These are phyloP conservation scores for Balamuthia mandrillaris DNA, from an alignment of 208 protist species.

Conservation along the genomic window DNA sequence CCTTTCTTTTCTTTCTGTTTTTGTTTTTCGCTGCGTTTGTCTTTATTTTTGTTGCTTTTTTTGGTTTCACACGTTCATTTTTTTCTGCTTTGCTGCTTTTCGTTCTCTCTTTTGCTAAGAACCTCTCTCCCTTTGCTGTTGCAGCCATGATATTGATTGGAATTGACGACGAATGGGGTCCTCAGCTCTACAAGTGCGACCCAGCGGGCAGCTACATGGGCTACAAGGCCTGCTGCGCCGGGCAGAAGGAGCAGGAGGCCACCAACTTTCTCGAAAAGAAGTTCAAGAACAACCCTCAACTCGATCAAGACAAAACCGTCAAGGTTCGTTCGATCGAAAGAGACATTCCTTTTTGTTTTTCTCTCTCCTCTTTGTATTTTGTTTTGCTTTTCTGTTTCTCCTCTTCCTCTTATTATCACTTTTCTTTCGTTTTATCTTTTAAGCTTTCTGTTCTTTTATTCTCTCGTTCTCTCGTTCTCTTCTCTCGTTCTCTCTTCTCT, in stretches of 20 bases:
- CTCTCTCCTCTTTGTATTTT: too few relatives aligned
- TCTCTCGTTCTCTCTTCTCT: too few relatives aligned
- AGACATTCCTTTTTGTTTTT: neutral
- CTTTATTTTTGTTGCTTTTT: neutral
- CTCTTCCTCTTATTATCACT: neutral
- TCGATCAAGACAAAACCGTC: constrained; percentile 66
- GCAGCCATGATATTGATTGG: constrained; percentile 84
- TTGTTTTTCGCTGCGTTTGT: neutral
- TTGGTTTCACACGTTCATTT: neutral
- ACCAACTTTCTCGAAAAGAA: constrained; percentile 94
- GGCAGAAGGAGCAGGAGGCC: constrained; percentile 92
- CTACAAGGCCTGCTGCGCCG: constrained; percentile 83
- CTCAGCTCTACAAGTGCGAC: constrained; percentile 90
- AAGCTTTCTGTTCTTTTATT: neutral
- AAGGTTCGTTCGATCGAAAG: constrained; percentile 16
- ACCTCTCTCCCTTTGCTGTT: neutral
- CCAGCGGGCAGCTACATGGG: constrained; percentile 88
- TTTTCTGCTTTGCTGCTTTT: neutral
- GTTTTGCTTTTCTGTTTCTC: too few relatives aligned
- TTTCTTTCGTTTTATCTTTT: neutral
- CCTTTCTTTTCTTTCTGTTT: neutral
- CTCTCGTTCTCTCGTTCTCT: too few relatives aligned
- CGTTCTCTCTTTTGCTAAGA: too few relatives aligned
- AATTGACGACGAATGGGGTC: constrained; percentile 87
- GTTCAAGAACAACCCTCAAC: constrained; percentile 81